A percentile compares a stretch with the other conserved stretches of the same genome.
Conservation (phyloP, 108 stramenopile species). For the Ochromonas danica region DNA sequence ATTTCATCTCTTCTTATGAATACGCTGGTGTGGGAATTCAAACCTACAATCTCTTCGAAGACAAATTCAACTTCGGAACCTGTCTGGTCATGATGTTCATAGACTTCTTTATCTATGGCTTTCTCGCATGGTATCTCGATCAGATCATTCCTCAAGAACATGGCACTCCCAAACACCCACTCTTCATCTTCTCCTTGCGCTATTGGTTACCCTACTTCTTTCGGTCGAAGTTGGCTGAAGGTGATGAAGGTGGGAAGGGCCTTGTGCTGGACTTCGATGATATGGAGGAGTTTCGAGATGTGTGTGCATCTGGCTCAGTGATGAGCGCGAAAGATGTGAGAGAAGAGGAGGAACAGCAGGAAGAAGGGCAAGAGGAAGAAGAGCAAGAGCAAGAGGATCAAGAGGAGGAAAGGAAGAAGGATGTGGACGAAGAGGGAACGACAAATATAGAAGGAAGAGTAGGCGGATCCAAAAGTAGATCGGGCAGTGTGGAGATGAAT, state of each 20-base stretch:
- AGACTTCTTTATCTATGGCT: conserved; percentile 44
- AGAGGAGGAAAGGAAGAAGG: too few relatives aligned
- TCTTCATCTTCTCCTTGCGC: conserved; percentile 32
- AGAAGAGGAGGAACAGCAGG: too few relatives aligned
- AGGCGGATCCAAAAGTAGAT: too few relatives aligned
- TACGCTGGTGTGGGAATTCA: conserved; percentile 60
- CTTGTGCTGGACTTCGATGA: conserved; percentile 62
- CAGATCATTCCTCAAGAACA: conserved; percentile 52
- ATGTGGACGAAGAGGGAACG: too few relatives aligned
- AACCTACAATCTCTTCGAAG: conserved; percentile 53
- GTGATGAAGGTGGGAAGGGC: neutral
- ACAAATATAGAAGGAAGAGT: neutral
- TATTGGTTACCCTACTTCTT: conserved; percentile 52
- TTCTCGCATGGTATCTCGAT: conserved; percentile 49
- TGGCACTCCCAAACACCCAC: conserved; percentile 42
- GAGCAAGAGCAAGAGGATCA: too few relatives aligned
- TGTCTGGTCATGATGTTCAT: conserved; percentile 41
- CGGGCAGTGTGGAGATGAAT: too few relatives aligned
- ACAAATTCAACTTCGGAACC: conserved; percentile 52
- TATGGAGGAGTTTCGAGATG: conserved; percentile 47
- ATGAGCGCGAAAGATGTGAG: too few relatives aligned
- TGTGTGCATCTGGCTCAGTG: neutral
- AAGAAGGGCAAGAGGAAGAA: too few relatives aligned
- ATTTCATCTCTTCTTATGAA: conserved; percentile 64
- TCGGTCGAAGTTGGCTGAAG: conserved; percentile 52